Percentiles rank a stretch among this genome's conserved stretches.
These are phyloP conservation scores for Holtermanniella nyarrowii DNA, from an alignment of 768 basidiomycete genomes.

Conservation along the genomic window DNA sequence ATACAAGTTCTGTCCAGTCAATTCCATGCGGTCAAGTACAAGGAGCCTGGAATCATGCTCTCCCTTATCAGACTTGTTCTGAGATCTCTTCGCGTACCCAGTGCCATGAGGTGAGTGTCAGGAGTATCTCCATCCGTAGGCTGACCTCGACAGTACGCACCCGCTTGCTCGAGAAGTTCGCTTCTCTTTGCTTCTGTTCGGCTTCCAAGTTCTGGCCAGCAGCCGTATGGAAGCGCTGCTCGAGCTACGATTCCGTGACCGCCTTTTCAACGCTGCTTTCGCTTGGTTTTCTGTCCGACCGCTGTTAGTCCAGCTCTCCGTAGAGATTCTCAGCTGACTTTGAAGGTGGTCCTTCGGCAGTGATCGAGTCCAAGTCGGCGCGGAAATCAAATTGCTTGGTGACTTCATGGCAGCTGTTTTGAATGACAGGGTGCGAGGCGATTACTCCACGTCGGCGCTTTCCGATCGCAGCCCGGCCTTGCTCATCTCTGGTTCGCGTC, in stretches of 20 bases:
- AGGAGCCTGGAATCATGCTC: slow-evolving; percentile 69
- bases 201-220: slow-evolving; percentile 81
- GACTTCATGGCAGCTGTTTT: slow-evolving; percentile 73
- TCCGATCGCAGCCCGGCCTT: slow-evolving; percentile 23
- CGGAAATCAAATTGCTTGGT: slow-evolving; percentile 74
- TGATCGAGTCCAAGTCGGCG: slow-evolving; percentile 76
- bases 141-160: slow-evolving; percentile 57
- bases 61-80: slow-evolving; percentile 74
- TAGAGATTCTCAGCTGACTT: background rate
- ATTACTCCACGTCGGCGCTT: slow-evolving; percentile 32
- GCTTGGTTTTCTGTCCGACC: slow-evolving; percentile 90
- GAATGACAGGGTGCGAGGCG: slow-evolving; percentile 57
- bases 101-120: slow-evolving; percentile 57
- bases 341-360: slow-evolving; percentile 91
- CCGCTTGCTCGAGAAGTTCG: slow-evolving; percentile 80
- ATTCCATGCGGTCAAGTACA: slow-evolving; percentile 85
- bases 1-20: slow-evolving; percentile 83
- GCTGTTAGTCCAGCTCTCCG: slow-evolving; percentile 52
- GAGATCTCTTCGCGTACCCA: slow-evolving; percentile 62
- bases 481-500: slow-evolving; percentile 29
- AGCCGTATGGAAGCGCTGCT: slow-evolving; percentile 73
- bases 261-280: slow-evolving; percentile 68
- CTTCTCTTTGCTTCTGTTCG: slow-evolving; percentile 83
- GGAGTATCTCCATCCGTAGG: background rate
- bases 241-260: slow-evolving; percentile 63